These are phyloP conservation scores for Globisporangium barbulae DNA, from an alignment of 352 stramenopile genomes.

Conservation along the genomic window DNA sequence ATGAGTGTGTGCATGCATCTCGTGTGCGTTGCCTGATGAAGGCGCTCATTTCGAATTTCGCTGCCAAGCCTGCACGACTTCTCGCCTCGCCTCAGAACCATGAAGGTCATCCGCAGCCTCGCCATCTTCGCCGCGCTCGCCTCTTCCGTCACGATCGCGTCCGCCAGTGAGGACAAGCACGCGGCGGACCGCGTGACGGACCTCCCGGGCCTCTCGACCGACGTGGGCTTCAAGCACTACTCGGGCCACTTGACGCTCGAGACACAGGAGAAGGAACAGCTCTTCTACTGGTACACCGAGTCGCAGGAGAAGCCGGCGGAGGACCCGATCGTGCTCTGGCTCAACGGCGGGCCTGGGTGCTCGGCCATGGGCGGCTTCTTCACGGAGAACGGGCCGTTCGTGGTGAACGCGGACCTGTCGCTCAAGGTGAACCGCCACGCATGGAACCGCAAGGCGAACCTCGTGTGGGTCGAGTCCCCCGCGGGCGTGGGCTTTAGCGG, in stretches of 20 bases:
- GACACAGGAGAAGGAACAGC: slow-evolving; percentile 41
- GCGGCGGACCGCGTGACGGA: slow-evolving; percentile 46
- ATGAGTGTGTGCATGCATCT: background rate
- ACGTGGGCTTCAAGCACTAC: slow-evolving; percentile 71
- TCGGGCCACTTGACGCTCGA: slow-evolving; percentile 49
- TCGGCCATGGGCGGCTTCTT: slow-evolving; percentile 69
- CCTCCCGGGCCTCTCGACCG: slow-evolving; percentile 41
- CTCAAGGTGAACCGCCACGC: slow-evolving; percentile 69
- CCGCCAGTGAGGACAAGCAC: slow-evolving; percentile 24
- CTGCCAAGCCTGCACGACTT: background rate
- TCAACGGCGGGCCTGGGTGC: slow-evolving; percentile 77
- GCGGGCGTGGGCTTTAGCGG: slow-evolving; percentile 73
- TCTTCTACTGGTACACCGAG: slow-evolving; percentile 85
- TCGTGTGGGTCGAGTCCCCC: slow-evolving; percentile 77
- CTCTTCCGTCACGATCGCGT: slow-evolving; percentile 10
- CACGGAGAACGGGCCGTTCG: slow-evolving; percentile 77
- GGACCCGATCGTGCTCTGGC: slow-evolving; percentile 78
- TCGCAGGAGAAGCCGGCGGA: slow-evolving; percentile 46
- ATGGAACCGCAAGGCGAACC: slow-evolving; percentile 77
- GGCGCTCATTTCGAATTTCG: slow-evolving; percentile 4
- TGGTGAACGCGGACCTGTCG: slow-evolving; percentile 47
- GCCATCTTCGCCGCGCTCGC: slow-evolving; percentile 28
- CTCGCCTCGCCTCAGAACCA: background rate
- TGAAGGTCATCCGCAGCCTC: slow-evolving; percentile 43
- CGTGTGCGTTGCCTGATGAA: background rate